These are phyloP conservation scores for Yarrowia sp. DNA, from an alignment of 805 yeast species.

Conservation along the genomic window DNA sequence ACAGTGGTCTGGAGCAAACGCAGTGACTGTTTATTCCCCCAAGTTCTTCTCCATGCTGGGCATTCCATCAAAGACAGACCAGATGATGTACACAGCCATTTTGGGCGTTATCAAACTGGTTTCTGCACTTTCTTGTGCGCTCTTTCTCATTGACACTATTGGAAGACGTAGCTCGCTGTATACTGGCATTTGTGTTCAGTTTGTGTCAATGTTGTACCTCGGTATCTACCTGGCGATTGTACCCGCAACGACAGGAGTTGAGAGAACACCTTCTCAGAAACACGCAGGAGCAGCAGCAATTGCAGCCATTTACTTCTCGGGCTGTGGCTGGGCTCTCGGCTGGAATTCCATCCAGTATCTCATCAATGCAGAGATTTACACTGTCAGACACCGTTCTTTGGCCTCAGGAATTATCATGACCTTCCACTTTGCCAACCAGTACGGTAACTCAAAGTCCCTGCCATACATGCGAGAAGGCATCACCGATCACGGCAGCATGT, in stretches of 20 bases:
- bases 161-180: slow-evolving; percentile 1
- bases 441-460: neutral
- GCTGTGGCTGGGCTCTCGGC: slow-evolving; percentile 8
- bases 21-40: neutral
- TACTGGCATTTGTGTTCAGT: neutral
- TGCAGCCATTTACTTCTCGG: neutral
- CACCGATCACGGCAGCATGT: neutral
- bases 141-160: neutral
- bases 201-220: neutral
- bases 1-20: slow-evolving; percentile 2
- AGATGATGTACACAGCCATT: slow-evolving; percentile 8
- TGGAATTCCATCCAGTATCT: slow-evolving; percentile 12
- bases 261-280: neutral
- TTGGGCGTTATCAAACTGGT: neutral
- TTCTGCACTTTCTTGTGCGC: neutral
- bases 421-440: slow-evolving; percentile 13
- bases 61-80: slow-evolving; percentile 3
- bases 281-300: slow-evolving; percentile 5
- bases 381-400: slow-evolving; percentile 2
- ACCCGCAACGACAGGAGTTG: neutral
- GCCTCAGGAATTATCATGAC: slow-evolving; percentile 1
- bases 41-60: slow-evolving; percentile 9
- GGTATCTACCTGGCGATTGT: neutral
- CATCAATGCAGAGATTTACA: slow-evolving; percentile 4
- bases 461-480: slow-evolving; percentile 8